Base-by-base conservation (phyloP, 306 rosid species). In the Lupinus albus region DNA sequence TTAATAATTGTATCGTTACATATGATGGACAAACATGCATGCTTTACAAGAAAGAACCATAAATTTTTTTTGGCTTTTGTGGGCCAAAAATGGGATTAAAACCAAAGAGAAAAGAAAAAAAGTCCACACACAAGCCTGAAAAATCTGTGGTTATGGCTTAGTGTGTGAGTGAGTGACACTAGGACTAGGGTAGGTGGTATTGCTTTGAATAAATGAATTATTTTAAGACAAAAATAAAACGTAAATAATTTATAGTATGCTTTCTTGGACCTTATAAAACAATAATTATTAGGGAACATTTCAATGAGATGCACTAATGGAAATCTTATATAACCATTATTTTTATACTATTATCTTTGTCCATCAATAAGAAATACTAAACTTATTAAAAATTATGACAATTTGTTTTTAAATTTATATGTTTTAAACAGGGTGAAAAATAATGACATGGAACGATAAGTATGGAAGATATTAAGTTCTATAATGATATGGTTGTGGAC, bases 231-330 rank as follows among this genome's bases (percentile, higher is more conserved):
- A 14, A 47, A 35, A 44, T 48, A 56, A 65, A 56, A 57, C 45
- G n/a, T 20, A n/a, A n/a, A n/a, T n/a, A n/a, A 41, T 64, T 55
- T 74, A 30, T 56, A 20, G 6, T 25, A 53, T 73, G 71, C 67
- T 63, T 73, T 51, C 25, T 62, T 63, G 71, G 67, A 45, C 67
- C 71, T 64, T 30, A 73, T 32, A 13, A 45, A 25, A 55, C 55
- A 57, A 30, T 4, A 59, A 70, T 75, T 70, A 75, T 75, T 70
- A 61, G 61, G 65, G 30, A 59, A 50, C 67, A 75, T 64, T 5
- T 12, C 64, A 64, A 70, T 62, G 71, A 59, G 59, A 75, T 64
- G 61, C 84, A 75, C 80, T n/a, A n/a, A 75, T 80, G 80, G 61
- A 75, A 80, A n/a, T n/a, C n/a, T n/a, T n/a, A n/a, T n/a, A n/a